Evolutionary conservation across 805 yeast species (phyloP).

Genomic region (Lachancea kluyveri): DNA sequence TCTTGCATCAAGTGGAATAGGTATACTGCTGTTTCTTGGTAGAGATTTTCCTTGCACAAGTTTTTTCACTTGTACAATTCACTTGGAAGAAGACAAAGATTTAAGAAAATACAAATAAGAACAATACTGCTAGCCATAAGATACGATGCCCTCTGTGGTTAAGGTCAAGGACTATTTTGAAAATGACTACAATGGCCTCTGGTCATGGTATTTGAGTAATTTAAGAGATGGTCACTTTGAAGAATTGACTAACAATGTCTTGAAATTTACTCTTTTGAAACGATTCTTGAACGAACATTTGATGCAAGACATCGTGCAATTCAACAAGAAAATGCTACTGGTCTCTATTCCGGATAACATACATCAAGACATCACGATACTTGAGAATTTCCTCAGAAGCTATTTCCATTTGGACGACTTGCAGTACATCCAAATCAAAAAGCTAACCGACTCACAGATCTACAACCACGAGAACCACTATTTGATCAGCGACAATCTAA

Average conservation of each 20-base stretch:
- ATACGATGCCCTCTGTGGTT: slow-evolving; percentile 23
- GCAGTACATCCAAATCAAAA: slow-evolving; percentile 23
- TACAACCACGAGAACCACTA: slow-evolving; percentile 32
- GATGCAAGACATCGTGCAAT: slow-evolving; percentile 8
- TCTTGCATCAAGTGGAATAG: too few species aligned
- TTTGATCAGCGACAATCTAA: slow-evolving; percentile 23
- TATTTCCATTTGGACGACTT: slow-evolving; percentile 28
- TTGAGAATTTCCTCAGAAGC: slow-evolving; percentile 28
- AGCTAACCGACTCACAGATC: slow-evolving; percentile 24
- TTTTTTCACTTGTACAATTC: background rate
- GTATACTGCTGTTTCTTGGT: too few species aligned
- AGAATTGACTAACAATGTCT: slow-evolving; percentile 25
- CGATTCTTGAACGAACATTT: slow-evolving; percentile 25
- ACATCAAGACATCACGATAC: slow-evolving; percentile 24
- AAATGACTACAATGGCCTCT: slow-evolving; percentile 30
- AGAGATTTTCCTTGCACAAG: too few species aligned
- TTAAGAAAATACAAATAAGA: background rate
- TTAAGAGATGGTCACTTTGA: slow-evolving; percentile 33
- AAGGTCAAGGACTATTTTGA: slow-evolving; percentile 28
- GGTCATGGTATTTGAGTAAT: slow-evolving; percentile 35
- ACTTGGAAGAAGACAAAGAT: too few species aligned
- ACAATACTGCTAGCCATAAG: too few species aligned
- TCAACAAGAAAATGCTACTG: slow-evolving; percentile 21
- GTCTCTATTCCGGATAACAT: slow-evolving; percentile 30
- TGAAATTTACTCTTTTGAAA: slow-evolving; percentile 24